Evolutionary conservation across 2,329 filamentous ascomycete species (phyloP), one percentile per base, ranked within the genome.

Genomic region (Trichothecium roseum): DNA sequence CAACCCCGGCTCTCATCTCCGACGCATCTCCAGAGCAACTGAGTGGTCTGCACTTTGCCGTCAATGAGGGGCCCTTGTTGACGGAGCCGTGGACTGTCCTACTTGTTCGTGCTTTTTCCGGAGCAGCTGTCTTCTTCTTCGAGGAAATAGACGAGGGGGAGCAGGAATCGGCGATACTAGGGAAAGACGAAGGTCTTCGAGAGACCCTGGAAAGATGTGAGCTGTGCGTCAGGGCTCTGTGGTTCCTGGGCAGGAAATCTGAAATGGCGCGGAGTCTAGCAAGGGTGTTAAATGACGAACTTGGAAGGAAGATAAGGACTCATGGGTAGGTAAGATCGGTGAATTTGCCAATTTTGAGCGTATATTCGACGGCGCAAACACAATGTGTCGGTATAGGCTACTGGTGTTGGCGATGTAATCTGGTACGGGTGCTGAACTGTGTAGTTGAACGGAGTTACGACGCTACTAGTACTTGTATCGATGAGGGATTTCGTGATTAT

Each of bases 11-110:
- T 32, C 44, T 42, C 6, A 43, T 43, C 4, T 46, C 47, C 18
- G 27, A 18, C 35, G 16, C 14, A 8, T 8, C 14, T 15, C 15
- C 26, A 20, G 32, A 40, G 17, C 47, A 55, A 26, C 48, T 59
- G 29, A 42, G 47, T 26, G 62, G 66, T 16, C 68, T 72, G 36
- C 71, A 74, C 45, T 65, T 66, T 37, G 69, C 69, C 1, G 57
- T 74, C 17, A 68, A 63, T 29, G 61, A 72, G 39, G 69, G 67
- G 3, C 66, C 72, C 2, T 56, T 78, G n/a, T 47, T 78, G 37
- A 74, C 70, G 1, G 72, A 77, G 42, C 73, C 73, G 3, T 77
- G 72, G 72, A 74, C 71, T 2, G 64, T 66, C 28, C 63, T 75
- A 3, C 51, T 75, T 18, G 65, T 74, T 30, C 57, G 68, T 18